A percentile compares a stretch with the other conserved stretches of the same genome.
Evolutionary conservation across 441 rosid genomes (phyloP).

Genomic region (Syzygium malaccense): DNA sequence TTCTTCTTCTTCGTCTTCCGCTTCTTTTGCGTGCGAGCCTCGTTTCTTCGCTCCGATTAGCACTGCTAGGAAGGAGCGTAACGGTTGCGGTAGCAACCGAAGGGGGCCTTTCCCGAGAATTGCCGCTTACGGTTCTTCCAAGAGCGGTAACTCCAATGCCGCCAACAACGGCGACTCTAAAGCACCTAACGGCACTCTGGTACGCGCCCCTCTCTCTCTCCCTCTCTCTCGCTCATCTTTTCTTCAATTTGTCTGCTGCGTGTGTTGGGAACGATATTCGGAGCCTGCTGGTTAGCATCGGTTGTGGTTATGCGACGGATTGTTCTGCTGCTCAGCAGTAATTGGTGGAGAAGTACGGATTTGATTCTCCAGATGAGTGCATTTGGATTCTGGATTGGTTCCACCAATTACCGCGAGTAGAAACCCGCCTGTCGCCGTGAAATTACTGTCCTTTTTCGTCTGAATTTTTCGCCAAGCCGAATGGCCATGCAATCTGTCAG

Average conservation of each 20-base stretch:
- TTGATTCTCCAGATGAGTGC: not conserved
- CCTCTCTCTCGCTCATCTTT: not conserved
- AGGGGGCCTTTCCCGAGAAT: slow-evolving; percentile 28
- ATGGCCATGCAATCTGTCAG: not conserved
- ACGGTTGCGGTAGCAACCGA: not conserved
- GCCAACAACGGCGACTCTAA: slow-evolving; percentile 49
- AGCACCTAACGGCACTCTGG: slow-evolving; percentile 61
- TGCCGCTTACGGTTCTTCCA: slow-evolving; percentile 61
- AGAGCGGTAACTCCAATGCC: slow-evolving; percentile 22
- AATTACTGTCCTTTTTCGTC: not conserved
- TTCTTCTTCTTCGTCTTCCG: not conserved
- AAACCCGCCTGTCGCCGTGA: not conserved
- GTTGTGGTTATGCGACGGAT: not conserved
- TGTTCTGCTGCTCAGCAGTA: not conserved
- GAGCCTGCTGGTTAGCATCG: not conserved
- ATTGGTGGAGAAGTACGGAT: not conserved
- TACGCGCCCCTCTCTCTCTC: not conserved
- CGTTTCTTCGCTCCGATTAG: not conserved
- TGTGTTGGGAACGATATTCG: not conserved
- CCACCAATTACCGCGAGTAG: too few species aligned
- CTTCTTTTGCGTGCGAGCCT: not conserved
- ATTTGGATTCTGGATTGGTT: not conserved
- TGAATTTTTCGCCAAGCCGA: not conserved
- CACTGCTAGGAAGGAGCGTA: not conserved
- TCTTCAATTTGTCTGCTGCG: not conserved